Base-by-base conservation (phyloP, 345 rosid species). In the Theobroma cacao region DNA sequence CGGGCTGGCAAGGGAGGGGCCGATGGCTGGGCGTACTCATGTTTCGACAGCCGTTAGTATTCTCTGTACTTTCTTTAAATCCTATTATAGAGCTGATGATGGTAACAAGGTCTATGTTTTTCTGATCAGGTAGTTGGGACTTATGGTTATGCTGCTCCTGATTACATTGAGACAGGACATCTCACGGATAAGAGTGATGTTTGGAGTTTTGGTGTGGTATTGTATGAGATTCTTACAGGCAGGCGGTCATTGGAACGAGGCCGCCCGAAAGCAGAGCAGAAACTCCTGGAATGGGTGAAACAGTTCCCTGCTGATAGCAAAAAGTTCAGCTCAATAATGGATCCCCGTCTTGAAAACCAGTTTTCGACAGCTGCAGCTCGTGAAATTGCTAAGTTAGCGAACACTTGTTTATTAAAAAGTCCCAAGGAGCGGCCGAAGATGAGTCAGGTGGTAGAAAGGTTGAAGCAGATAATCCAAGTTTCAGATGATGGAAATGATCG, bases 1-100 rank as follows among this genome's bases (percentile, higher is more conserved):
- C 63, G 98, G 99, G 3, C 91, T 95, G 40, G 99, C 98, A 0
- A 86, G 99, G 88, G 98, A 91, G 79, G 99, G 99, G 8, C 99
- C 98, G 43, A 50, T 82, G 30, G 92, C 83, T 8, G 98, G 91
- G 72, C 84, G 62, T n/a, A 87, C 93, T 11, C 99, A 95, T 72
- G 98, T 93, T 78, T 93, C 99, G 31, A 93, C 98, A 22, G 92
- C 93, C 10, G 98, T 95, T 83, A 91, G 97, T 87, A 50, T 53
- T 43, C 76, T 77, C 9, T 10, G 9, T 70, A 28, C 20, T 70
- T 53, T 62, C 41, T 28, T 50, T 61, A 67, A 2, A 26, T 45
- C 36, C 12, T 15, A 45, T 45, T 43, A 7, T 58, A 68, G 36
- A 13, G 43, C 20, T 10, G 62, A 53, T 33, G 61, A 31, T 50